phyloP scores from a whole-genome alignment of 495 filamentous ascomycete species.

The Trichoderma gamsii region DNA sequence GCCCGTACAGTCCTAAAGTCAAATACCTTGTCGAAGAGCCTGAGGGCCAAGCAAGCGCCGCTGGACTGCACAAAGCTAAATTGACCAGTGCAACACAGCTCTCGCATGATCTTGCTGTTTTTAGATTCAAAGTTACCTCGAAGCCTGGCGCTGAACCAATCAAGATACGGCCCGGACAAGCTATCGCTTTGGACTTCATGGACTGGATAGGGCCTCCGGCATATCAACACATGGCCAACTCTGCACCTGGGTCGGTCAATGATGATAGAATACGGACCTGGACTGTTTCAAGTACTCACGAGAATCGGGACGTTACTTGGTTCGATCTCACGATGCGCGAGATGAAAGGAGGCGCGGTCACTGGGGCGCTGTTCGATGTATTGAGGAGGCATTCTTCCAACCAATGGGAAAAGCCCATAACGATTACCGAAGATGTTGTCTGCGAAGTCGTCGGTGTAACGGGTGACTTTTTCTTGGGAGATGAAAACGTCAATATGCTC shows the following conservation, averaged over 20 bases:
- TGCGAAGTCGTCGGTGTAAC: neutral
- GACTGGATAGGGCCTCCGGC: conserved; percentile 4
- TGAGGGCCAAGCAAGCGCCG: neutral
- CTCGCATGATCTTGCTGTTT: neutral
- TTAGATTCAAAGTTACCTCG: neutral
- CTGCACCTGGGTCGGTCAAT: neutral
- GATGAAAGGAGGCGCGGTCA: conserved; percentile 4
- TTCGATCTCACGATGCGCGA: conserved; percentile 2
- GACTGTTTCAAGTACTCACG: conserved; percentile 1
- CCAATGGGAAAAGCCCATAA: neutral
- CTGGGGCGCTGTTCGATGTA: neutral
- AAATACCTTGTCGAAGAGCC: conserved; percentile 1
- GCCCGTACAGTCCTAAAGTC: conserved; percentile 7
- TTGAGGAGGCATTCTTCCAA: neutral
- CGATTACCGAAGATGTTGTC: neutral
- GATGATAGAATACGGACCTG: neutral
- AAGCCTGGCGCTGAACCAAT: neutral
- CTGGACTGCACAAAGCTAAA: neutral
- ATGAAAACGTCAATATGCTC: neutral
- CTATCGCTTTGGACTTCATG: neutral
- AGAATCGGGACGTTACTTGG: neutral
- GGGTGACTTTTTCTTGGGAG: neutral
- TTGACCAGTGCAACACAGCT: neutral
- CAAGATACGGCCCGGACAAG: neutral
- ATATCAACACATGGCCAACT: conserved; percentile 8